Conservation (phyloP, 352 stramenopile species). For the Phytophthora foliorum region DNA sequence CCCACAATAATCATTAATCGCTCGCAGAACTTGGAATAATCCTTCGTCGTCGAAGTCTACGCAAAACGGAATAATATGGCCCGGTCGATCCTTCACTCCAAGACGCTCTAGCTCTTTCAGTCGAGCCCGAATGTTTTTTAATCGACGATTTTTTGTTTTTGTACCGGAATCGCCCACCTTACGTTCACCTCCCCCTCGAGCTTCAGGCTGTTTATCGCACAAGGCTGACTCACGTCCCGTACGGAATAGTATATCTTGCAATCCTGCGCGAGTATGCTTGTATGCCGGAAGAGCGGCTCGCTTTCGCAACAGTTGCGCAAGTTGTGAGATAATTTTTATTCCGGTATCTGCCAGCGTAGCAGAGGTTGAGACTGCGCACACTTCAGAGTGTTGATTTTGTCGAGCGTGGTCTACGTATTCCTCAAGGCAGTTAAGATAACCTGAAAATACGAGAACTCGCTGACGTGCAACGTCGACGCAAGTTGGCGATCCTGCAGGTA, state of each 20-base stretch:
- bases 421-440: conserved; percentile 77
- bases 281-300: conserved; percentile 55
- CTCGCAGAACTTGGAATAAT: conserved; percentile 47
- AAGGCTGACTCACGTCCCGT: conserved; percentile 39
- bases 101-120: conserved; percentile 54
- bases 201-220: conserved; percentile 20
- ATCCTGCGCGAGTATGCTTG: conserved; percentile 51
- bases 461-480: conserved; percentile 56
- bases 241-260: conserved; percentile 63
- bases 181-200: not conserved
- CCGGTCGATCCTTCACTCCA: conserved; percentile 45
- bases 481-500: conserved; percentile 71
- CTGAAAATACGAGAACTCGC: conserved; percentile 75
- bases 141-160: conserved; percentile 58
- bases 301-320: conserved; percentile 47
- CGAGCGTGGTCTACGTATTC: conserved; percentile 54
- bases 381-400: conserved; percentile 1
- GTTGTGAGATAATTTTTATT: conserved; percentile 37
- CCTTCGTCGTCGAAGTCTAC: conserved; percentile 64
- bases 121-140: conserved; percentile 70
- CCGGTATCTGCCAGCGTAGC: conserved; percentile 40
- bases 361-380: not conserved
- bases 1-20: conserved; percentile 33
- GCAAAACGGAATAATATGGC: conserved; percentile 73
- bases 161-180: conserved; percentile 18